Evolutionary conservation across 768 basidiomycete genomes (phyloP).

Genomic region (Paxillus involutus): DNA sequence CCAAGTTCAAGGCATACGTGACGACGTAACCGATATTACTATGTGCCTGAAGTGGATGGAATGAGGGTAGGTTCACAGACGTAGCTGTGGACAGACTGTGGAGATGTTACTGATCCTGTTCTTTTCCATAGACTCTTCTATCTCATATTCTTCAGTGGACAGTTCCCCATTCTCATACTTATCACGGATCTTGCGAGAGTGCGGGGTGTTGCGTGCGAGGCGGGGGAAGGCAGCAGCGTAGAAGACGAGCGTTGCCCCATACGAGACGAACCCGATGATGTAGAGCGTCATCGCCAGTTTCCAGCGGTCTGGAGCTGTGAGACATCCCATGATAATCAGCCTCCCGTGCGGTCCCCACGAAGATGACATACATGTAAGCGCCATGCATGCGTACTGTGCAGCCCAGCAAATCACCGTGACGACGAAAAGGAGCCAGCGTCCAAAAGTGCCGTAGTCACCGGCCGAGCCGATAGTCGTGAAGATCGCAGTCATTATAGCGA

Average conservation of each 20-base stretch:
- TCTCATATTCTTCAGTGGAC: constrained; percentile 61
- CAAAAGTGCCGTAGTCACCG: constrained; percentile 47
- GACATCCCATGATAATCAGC: background rate
- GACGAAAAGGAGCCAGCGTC: constrained; percentile 73
- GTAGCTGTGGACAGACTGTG: constrained; percentile 47
- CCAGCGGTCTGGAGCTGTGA: constrained; percentile 66
- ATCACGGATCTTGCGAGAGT: constrained; percentile 52
- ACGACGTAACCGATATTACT: constrained; percentile 76
- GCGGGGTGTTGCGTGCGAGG: constrained; percentile 74
- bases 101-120: constrained; percentile 84
- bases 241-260: constrained; percentile 81
- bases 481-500: constrained; percentile 76
- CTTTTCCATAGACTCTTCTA: constrained; percentile 78
- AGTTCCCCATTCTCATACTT: constrained; percentile 63
- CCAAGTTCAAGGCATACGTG: constrained; percentile 64
- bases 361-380: constrained; percentile 56
- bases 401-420: constrained; percentile 78
- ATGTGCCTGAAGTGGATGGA: constrained; percentile 48
- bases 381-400: constrained; percentile 76
- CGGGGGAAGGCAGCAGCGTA: constrained; percentile 79
- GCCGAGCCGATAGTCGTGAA: constrained; percentile 73
- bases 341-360: background rate
- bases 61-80: background rate
- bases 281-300: constrained; percentile 74
- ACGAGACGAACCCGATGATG: constrained; percentile 77